These are phyloP conservation scores for Xenoacremonium recifei DNA, from an alignment of 2,329 filamentous ascomycete species.

Conservation along the genomic window DNA sequence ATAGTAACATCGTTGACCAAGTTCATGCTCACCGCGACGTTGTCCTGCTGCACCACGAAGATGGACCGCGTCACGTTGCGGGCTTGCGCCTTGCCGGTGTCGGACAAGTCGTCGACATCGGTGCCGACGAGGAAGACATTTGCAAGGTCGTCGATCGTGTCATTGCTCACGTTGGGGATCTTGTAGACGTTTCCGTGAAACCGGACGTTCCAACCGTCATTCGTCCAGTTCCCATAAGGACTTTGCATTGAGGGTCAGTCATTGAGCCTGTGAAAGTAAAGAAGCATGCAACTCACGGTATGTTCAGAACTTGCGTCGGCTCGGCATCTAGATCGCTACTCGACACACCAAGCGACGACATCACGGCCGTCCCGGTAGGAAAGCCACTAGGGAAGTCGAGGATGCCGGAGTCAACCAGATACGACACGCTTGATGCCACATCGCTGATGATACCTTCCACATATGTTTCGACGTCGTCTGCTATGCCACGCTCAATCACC, in stretches of 20 bases:
- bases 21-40: constrained; percentile 62
- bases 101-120: constrained; percentile 56
- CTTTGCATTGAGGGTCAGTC: constrained; percentile 20
- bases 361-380: constrained; percentile 59
- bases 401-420: constrained; percentile 61
- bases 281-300: constrained; percentile 47
- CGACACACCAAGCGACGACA: constrained; percentile 59
- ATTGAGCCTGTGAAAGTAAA: background rate
- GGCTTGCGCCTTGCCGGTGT: constrained; percentile 62
- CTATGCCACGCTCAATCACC: constrained; percentile 32
- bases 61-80: constrained; percentile 72
- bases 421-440: constrained; percentile 56
- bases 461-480: constrained; percentile 47
- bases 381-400: constrained; percentile 68
- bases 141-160: constrained; percentile 66
- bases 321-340: constrained; percentile 54
- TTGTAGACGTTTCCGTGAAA: constrained; percentile 83
- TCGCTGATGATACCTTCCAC: constrained; percentile 48
- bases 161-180: constrained; percentile 64
- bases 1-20: constrained; percentile 46
- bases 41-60: constrained; percentile 70
- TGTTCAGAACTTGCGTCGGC: constrained; percentile 69
- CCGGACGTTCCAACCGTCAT: constrained; percentile 72
- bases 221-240: constrained; percentile 75
- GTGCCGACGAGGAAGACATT: constrained; percentile 69